Evolutionary conservation across 129 eudicot genomes (phyloP).

Genomic region (Smallanthus sonchifolius): DNA sequence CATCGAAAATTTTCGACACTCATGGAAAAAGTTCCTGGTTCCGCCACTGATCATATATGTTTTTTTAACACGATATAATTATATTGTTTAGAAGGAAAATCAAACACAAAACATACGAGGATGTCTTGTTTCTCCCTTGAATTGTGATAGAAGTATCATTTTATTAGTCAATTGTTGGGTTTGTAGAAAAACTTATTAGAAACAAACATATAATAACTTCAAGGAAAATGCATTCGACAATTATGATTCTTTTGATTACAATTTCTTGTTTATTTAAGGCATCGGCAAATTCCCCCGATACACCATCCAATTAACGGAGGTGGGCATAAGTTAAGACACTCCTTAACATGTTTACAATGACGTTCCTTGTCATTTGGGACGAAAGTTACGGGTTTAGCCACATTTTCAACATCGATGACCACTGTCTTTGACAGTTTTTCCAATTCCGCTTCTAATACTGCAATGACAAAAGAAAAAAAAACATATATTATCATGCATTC

Average conservation of each 20-base stretch:
- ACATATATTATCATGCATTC: neutral
- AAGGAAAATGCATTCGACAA: neutral
- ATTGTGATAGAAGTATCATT: too few relatives aligned
- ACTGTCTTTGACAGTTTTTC: neutral
- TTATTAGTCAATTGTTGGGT: too few relatives aligned
- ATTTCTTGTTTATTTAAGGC: neutral
- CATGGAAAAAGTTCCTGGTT: too few relatives aligned
- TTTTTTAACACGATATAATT: too few relatives aligned
- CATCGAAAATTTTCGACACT: too few relatives aligned
- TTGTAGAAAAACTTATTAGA: neutral
- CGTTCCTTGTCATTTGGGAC: neutral
- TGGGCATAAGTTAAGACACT: conserved; percentile 4
- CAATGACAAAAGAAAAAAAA: neutral
- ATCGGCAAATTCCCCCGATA: conserved; percentile 8
- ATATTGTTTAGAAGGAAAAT: too few relatives aligned
- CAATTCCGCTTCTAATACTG: neutral
- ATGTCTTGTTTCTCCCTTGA: too few relatives aligned
- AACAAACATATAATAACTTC: neutral
- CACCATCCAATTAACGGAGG: conserved; percentile 7
- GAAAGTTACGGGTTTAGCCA: neutral
- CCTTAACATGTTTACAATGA: neutral
- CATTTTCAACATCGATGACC: neutral
- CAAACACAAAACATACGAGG: too few relatives aligned
- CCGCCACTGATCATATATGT: too few relatives aligned
- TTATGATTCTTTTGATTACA: conserved; percentile 4